Evolutionary conservation across 495 filamentous ascomycete genomes (phyloP).

Genomic region (Penicillium manginii): DNA sequence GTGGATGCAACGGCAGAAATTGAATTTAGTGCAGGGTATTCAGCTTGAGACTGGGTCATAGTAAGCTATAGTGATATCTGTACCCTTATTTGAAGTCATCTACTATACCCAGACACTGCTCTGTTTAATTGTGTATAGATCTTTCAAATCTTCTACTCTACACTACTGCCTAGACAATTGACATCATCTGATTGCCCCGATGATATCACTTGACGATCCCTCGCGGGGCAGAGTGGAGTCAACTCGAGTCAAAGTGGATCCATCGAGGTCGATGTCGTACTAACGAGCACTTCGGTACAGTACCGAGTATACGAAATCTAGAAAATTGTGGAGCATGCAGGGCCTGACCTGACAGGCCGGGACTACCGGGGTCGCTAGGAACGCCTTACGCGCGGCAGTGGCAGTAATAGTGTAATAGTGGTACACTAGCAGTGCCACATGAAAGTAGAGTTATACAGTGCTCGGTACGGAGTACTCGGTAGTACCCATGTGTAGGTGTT

Average conservation of each 20-base stretch:
- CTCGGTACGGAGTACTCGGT: too few relatives aligned
- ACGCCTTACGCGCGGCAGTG: not conserved
- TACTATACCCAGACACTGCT: too few relatives aligned
- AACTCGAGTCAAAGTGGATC: not conserved
- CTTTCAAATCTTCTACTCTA: not conserved
- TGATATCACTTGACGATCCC: conserved; percentile 3
- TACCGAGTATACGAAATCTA: too few relatives aligned
- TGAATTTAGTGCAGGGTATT: not conserved
- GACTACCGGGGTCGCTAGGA: not conserved
- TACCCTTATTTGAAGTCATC: not conserved
- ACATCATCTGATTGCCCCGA: not conserved
- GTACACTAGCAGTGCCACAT: not conserved
- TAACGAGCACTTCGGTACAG: too few relatives aligned
- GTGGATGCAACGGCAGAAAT: conserved; percentile 15
- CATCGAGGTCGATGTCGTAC: not conserved
- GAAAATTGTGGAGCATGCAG: not conserved
- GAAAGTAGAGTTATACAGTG: too few relatives aligned
- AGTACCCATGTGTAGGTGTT: too few relatives aligned
- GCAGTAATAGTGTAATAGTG: not conserved
- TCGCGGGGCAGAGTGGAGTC: not conserved
- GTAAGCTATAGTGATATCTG: not conserved
- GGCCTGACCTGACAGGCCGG: not conserved
- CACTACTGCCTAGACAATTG: not conserved
- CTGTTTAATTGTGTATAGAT: too few relatives aligned
- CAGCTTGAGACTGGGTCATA: not conserved